These are phyloP conservation scores for Bipolaris zeicola DNA, from an alignment of 2,329 filamentous ascomycete species.

Conservation along the genomic window DNA sequence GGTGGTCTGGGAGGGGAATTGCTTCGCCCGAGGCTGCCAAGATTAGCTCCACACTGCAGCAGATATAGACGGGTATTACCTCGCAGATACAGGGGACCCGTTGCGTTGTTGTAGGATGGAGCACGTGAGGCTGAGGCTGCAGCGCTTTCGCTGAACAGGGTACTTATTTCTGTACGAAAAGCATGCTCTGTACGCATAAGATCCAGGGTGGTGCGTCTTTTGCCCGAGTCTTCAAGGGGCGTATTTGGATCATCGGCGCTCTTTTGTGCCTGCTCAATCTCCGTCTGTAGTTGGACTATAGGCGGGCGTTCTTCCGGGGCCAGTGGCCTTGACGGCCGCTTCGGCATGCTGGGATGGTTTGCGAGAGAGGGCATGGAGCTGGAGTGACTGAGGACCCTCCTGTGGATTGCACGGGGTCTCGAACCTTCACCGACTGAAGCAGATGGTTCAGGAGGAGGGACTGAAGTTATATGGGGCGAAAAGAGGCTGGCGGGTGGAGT, in stretches of 20 bases:
- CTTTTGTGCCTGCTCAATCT: constrained; percentile 54
- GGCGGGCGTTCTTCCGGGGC: constrained; percentile 35
- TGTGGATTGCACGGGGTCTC: constrained; percentile 17
- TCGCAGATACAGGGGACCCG: constrained; percentile 42
- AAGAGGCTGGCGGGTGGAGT: constrained; percentile 36
- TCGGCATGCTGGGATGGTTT: constrained; percentile 29
- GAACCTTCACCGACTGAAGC: constrained; percentile 11
- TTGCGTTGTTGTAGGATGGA: constrained; percentile 50
- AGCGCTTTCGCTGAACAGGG: constrained; percentile 52
- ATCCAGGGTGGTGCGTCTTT: constrained; percentile 33
- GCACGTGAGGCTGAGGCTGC: constrained; percentile 48
- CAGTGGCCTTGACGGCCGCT: constrained; percentile 37
- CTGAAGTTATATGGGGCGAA: constrained; percentile 29
- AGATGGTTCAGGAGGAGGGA: constrained; percentile 21
- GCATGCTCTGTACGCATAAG: constrained; percentile 45
- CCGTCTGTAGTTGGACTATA: constrained; percentile 38
- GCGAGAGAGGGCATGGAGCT: constrained; percentile 39
- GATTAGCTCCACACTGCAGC: constrained; percentile 19
- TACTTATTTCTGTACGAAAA: constrained; percentile 52
- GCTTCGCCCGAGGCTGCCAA: constrained; percentile 42
- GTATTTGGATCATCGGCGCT: constrained; percentile 56
- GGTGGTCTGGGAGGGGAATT: constrained; percentile 56
- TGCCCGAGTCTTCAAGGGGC: constrained; percentile 41
- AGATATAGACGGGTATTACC: constrained; percentile 21
- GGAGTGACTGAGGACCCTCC: constrained; percentile 30